Evolutionary conservation across 202 grass and related monocot species (phyloP), one percentile per base, ranked within the genome.

Genomic region (Schoenoplectus tabernaemontani): DNA sequence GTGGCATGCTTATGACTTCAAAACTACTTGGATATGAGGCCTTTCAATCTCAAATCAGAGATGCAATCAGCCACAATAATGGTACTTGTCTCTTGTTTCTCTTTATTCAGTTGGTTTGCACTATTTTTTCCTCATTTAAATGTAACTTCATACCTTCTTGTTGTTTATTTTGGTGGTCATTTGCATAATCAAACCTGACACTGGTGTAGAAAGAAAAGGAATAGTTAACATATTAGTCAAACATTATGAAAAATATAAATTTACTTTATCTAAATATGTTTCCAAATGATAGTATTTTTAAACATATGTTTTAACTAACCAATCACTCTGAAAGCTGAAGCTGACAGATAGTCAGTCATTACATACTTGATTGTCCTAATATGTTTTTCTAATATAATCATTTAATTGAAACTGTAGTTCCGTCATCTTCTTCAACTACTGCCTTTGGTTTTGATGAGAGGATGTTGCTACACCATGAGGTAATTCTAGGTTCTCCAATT

Each of bases 361-460:
- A 42, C 69, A 17, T 76, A 77, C 79, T 76, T 85, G 61, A 32
- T 88, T 74, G 34, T 44, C 9, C 65, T 71, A 43, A 4, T 78
- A 51, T 73, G 48, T 81, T 76, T 73, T 86, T 83, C 56, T 91
- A 26, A 84, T 77, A 11, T 77, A 63, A 47, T 87, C 2, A 9
- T 79, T 44, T 48, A 83, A 69, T 82, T 79, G n/a, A 38, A 79
- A 62, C 20, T 89, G 78, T 87, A 95, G 91, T 58, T 84, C 67
- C 73, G 30, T 81, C 48, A 54, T 64, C 22, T 20, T 81, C 44
- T 59, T 87, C 64, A 7, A 81, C 28, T 67, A 98, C 96, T 60
- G 96, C 87, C 4, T 81, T 98, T 85, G 91, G 96, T 81, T 98
- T 98, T 87, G 96, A 98, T 86, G 96, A 98, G 84, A 90, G 88